Percentiles rank a stretch among this genome's conserved stretches.
Conservation (phyloP, 1,139 yeast genomes). For the Meyerozyma sp. region DNA sequence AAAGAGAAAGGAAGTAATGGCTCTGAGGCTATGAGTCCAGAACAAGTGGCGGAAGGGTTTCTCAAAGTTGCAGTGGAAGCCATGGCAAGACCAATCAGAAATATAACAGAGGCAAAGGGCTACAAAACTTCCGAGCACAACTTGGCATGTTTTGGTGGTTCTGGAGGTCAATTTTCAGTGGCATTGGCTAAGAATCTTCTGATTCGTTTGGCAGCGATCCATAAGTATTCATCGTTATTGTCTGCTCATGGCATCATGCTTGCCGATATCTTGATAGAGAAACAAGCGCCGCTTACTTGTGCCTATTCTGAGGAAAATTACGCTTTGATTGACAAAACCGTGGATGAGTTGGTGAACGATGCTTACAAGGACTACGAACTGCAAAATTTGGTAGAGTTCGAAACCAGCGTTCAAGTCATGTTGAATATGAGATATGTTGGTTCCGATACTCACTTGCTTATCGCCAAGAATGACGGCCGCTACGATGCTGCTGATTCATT, state of each 20-base stretch:
- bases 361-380: slow-evolving; percentile 29
- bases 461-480: slow-evolving; percentile 23
- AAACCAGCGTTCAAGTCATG: slow-evolving; percentile 48
- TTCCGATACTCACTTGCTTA: slow-evolving; percentile 80
- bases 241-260: slow-evolving; percentile 55
- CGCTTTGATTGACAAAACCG: slow-evolving; percentile 18
- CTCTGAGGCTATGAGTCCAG: slow-evolving; percentile 21
- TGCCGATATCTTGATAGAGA: slow-evolving; percentile 60
- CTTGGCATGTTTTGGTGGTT: slow-evolving; percentile 53
- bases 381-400: slow-evolving; percentile 23
- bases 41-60: slow-evolving; percentile 51
- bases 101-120: slow-evolving; percentile 52
- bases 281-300: slow-evolving; percentile 51
- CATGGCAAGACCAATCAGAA: slow-evolving; percentile 54
- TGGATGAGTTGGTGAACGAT: slow-evolving; percentile 17
- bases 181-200: slow-evolving; percentile 47
- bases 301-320: slow-evolving; percentile 16
- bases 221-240: slow-evolving; percentile 48
- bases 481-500: slow-evolving; percentile 23
- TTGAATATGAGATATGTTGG: slow-evolving; percentile 81
- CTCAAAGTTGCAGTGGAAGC: slow-evolving; percentile 49
- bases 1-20: slow-evolving; percentile 17
- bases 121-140: slow-evolving; percentile 40
- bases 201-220: slow-evolving; percentile 40
- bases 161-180: slow-evolving; percentile 55